phyloP scores from a whole-genome alignment of 192 early-diverging fungal species.

The Gaertneriomyces semiglobifer region DNA sequence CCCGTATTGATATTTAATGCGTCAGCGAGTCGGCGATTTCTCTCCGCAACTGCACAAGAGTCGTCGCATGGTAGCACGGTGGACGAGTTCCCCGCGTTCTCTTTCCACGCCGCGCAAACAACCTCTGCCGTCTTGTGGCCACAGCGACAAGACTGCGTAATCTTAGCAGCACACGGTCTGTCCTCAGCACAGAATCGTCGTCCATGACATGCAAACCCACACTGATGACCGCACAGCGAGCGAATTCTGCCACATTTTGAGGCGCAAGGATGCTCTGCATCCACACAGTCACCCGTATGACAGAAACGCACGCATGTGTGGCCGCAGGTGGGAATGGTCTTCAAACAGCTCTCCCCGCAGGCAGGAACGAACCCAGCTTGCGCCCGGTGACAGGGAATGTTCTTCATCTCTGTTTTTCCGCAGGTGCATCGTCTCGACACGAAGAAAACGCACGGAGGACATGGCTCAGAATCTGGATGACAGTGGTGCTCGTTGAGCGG shows the following conservation, averaged over 20 bases:
- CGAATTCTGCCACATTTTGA: conserved; percentile 75
- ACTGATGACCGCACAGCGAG: conserved; percentile 79
- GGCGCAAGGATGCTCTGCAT: conserved; percentile 58
- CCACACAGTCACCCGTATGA: conserved; percentile 70
- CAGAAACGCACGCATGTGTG: conserved; percentile 82
- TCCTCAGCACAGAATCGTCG: conserved; percentile 73
- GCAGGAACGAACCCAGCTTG: conserved; percentile 46
- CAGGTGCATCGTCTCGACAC: conserved; percentile 65
- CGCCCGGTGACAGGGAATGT: conserved; percentile 76
- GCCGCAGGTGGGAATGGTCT: conserved; percentile 57
- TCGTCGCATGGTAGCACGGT: conserved; percentile 72
- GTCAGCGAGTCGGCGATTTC: conserved; percentile 74
- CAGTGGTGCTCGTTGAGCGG: conserved; percentile 72
- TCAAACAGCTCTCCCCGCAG: conserved; percentile 69
- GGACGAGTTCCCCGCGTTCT: conserved; percentile 35
- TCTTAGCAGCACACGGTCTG: conserved; percentile 57
- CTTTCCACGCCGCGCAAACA: conserved; percentile 63
- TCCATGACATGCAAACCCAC: conserved; percentile 69
- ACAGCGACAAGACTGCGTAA: conserved; percentile 71
- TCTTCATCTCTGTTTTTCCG: conserved; percentile 70
- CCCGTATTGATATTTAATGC: conserved; percentile 59
- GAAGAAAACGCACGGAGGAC: conserved; percentile 87
- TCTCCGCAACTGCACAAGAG: conserved; percentile 70
- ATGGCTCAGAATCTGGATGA: conserved; percentile 79
- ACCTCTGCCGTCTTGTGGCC: conserved; percentile 60